phyloP scores from a whole-genome alignment of 305 asterid species.

The Euphrasia arctica region DNA sequence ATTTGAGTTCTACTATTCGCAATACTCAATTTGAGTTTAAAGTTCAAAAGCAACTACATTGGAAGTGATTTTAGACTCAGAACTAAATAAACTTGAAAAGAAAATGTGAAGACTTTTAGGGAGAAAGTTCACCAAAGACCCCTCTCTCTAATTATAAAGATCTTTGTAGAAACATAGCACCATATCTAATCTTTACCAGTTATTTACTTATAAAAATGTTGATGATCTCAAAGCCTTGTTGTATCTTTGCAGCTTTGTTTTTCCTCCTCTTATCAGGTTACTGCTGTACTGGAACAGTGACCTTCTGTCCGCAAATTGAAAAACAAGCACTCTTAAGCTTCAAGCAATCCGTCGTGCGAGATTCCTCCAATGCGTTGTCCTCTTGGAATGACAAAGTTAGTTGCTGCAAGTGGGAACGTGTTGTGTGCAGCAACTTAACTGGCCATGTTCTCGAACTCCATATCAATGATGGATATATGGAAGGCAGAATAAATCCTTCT shows the following conservation, averaged over 20 bases:
- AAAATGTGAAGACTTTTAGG: no score
- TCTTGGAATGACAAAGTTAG: background rate
- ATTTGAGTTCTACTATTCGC: no score
- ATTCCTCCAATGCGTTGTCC: background rate
- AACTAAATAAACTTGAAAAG: no score
- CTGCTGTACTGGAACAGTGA: background rate
- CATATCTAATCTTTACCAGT: no score
- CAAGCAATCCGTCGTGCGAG: background rate
- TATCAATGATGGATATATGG: background rate
- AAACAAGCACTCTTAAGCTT: slow-evolving; percentile 3
- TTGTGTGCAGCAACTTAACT: slow-evolving; percentile 33
- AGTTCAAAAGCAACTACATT: no score
- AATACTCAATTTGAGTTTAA: no score
- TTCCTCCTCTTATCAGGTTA: background rate
- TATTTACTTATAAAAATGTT: background rate
- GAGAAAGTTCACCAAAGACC: no score
- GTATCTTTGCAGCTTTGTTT: background rate
- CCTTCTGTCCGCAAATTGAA: background rate
- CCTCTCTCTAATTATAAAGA: no score
- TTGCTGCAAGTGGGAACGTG: slow-evolving; percentile 31
- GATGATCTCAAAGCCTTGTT: background rate
- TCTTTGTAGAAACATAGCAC: no score
- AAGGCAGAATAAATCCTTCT: slow-evolving; percentile 16
- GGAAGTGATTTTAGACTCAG: no score
- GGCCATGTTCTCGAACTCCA: slow-evolving; percentile 33